phyloP scores from a whole-genome alignment of 2,329 filamentous ascomycete species.

The Teratosphaeria zuluensis region DNA sequence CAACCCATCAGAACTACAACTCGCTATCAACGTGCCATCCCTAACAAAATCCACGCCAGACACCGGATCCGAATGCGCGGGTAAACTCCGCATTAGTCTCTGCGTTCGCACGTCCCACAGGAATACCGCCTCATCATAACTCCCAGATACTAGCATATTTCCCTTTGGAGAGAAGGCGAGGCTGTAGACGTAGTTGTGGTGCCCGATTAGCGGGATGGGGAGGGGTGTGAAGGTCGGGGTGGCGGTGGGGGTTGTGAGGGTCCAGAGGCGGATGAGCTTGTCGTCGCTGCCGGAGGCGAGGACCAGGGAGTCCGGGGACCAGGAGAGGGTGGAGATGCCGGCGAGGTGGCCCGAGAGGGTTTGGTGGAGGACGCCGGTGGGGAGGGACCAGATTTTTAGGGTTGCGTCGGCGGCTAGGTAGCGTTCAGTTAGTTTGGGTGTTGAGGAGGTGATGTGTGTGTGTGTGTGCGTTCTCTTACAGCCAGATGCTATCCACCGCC shows the following conservation, averaged over 20 bases:
- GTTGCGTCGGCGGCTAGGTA: slow-evolving; percentile 66
- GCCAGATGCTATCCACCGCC: slow-evolving; percentile 77
- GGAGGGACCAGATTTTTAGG: slow-evolving; percentile 81
- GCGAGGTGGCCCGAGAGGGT: slow-evolving; percentile 90
- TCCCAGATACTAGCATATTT: slow-evolving; percentile 90
- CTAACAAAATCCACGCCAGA: slow-evolving; percentile 85
- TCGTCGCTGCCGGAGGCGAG: slow-evolving; percentile 91
- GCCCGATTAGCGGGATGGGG: slow-evolving; percentile 58
- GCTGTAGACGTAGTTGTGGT: slow-evolving; percentile 93
- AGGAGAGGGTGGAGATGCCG: slow-evolving; percentile 85
- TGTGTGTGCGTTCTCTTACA: too few species aligned
- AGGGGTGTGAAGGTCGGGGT: slow-evolving; percentile 48
- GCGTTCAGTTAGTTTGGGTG: not conserved
- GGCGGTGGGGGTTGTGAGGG: slow-evolving; percentile 33
- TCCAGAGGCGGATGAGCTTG: slow-evolving; percentile 91
- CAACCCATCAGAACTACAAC: slow-evolving; percentile 81
- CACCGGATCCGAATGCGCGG: slow-evolving; percentile 91
- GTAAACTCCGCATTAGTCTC: slow-evolving; percentile 76
- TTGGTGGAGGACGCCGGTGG: slow-evolving; percentile 68
- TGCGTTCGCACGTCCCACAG: slow-evolving; percentile 91
- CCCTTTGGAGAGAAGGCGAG: slow-evolving; percentile 96
- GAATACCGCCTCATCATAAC: slow-evolving; percentile 94
- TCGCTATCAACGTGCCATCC: slow-evolving; percentile 86
- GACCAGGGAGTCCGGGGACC: slow-evolving; percentile 80
- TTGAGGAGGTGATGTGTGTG: not conserved